These are phyloP conservation scores for Umbilicus rupestris DNA, from an alignment of 164 flowering plant species.

Conservation along the genomic window DNA sequence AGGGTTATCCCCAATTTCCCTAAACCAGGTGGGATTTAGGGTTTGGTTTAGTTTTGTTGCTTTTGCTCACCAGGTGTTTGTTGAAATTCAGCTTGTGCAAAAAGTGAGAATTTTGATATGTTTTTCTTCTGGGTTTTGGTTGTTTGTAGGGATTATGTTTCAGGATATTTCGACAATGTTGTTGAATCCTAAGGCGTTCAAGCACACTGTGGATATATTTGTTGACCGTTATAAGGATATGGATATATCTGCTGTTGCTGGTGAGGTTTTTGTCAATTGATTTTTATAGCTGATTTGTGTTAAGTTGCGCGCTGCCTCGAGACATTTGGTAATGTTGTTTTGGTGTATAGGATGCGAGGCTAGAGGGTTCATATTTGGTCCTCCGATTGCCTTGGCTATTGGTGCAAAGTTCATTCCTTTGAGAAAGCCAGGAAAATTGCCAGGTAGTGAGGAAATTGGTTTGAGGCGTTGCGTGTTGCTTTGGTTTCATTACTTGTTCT, in stretches of 20 bases:
- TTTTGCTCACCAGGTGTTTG: not conserved
- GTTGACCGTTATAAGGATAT: slow-evolving; percentile 76
- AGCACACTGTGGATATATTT: slow-evolving; percentile 74
- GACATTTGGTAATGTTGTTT: not conserved
- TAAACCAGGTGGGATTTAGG: slow-evolving; percentile 70
- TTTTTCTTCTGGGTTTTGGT: slow-evolving; percentile 5
- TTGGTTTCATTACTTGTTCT: not conserved
- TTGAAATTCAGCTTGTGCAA: not conserved
- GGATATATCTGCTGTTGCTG: slow-evolving; percentile 86
- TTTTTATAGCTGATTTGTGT: not conserved
- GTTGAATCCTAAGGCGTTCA: slow-evolving; percentile 70
- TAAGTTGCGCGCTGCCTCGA: not conserved
- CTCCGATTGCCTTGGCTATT: slow-evolving; percentile 80
- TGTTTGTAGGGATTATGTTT: slow-evolving; percentile 71
- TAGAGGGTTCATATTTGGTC: slow-evolving; percentile 94
- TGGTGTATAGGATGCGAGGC: slow-evolving; percentile 71
- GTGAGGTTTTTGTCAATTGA: slow-evolving; percentile 19
- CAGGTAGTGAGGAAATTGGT: slow-evolving; percentile 33
- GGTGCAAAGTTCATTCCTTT: slow-evolving; percentile 94
- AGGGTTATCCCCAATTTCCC: slow-evolving; percentile 80
- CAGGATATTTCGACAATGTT: slow-evolving; percentile 88
- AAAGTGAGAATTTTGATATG: slow-evolving; percentile 3
- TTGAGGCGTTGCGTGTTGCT: not conserved
- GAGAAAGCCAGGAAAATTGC: slow-evolving; percentile 77
- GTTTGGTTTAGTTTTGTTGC: no score